Percentiles rank a stretch among this genome's conserved stretches.
Evolutionary conservation across 106 monocot genomes (phyloP).

Genomic region (Phalaenopsis aphrodite): DNA sequence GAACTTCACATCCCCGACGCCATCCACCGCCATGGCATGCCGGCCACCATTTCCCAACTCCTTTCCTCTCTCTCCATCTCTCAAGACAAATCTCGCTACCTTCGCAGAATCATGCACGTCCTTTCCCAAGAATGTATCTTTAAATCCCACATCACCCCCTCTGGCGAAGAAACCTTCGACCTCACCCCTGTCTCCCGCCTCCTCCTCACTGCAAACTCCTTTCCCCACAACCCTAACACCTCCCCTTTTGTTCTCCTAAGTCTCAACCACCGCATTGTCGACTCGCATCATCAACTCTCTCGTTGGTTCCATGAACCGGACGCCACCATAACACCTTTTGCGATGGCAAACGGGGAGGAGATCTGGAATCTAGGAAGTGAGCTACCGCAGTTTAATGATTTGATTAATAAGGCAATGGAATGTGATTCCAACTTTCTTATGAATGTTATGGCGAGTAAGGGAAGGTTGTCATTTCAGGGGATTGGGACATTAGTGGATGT

Average conservation of each 20-base stretch:
- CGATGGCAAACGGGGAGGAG: conserved; percentile 1
- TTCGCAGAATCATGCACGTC: conserved; percentile 20
- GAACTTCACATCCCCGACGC: conserved; percentile 25
- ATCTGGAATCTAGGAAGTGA: not conserved
- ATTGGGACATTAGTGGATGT: conserved; percentile 18
- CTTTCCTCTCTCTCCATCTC: conserved; percentile 4
- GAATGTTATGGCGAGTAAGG: not conserved
- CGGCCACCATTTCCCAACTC: conserved; percentile 15
- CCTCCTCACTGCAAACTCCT: not conserved
- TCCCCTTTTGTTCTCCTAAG: not conserved
- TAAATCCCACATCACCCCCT: not conserved
- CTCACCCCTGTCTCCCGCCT: conserved; percentile 13
- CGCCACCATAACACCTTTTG: conserved; percentile 3
- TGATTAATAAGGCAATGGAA: conserved; percentile 9
- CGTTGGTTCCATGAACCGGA: conserved; percentile 4
- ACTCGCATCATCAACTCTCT: not conserved
- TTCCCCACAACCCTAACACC: too few relatives aligned
- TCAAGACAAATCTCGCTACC: not conserved
- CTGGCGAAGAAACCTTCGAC: not conserved
- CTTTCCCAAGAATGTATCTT: conserved; percentile 8
- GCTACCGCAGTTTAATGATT: not conserved
- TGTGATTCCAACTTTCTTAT: conserved; percentile 11
- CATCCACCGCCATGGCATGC: conserved; percentile 12
- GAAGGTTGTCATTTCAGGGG: not conserved
- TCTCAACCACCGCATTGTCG: not conserved